Percentiles rank a stretch among this genome's conserved stretches.
These are phyloP conservation scores for Cutaneotrichosporon sp. DNA, from an alignment of 1,284 basidiomycete genomes.

Conservation along the genomic window DNA sequence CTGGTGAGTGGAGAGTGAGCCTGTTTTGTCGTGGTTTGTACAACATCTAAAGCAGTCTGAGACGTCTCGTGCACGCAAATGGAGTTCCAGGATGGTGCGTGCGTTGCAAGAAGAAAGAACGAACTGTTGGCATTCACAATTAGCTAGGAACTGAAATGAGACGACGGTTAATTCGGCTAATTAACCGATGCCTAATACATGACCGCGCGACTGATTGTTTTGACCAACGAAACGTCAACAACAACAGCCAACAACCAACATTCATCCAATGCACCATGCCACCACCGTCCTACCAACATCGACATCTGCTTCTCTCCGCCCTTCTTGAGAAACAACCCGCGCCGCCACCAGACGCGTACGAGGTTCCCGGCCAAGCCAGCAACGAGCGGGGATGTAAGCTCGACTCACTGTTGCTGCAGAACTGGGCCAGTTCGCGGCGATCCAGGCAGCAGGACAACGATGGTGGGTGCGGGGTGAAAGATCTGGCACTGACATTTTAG, in stretches of 20 bases:
- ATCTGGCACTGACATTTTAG: conserved; percentile 5
- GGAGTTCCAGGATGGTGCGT: too few species aligned
- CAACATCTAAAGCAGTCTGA: too few species aligned
- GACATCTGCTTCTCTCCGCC: conserved; percentile 21
- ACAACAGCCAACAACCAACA: background rate
- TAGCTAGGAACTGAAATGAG: background rate
- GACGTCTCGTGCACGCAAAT: too few species aligned
- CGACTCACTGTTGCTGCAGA: conserved; percentile 18
- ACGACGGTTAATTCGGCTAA: too few species aligned
- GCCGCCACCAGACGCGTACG: conserved; percentile 12
- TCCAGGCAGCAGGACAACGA: conserved; percentile 11
- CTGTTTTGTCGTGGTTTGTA: background rate
- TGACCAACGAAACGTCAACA: background rate
- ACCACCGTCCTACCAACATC: conserved; percentile 23
- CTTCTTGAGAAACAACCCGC: conserved; percentile 17
- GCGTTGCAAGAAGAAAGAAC: too few species aligned
- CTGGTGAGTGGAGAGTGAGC: too few species aligned
- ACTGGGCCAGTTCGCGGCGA: conserved; percentile 14
- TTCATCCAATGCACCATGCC: conserved; percentile 15
- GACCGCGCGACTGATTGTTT: background rate
- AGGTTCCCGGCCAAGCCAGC: background rate
- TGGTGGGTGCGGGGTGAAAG: conserved; percentile 11
- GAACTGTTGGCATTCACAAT: too few species aligned
- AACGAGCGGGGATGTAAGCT: conserved; percentile 18
- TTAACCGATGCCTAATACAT: background rate